Base-by-base conservation (phyloP, 345 rosid species). In the Mallotus nudiflorus region DNA sequence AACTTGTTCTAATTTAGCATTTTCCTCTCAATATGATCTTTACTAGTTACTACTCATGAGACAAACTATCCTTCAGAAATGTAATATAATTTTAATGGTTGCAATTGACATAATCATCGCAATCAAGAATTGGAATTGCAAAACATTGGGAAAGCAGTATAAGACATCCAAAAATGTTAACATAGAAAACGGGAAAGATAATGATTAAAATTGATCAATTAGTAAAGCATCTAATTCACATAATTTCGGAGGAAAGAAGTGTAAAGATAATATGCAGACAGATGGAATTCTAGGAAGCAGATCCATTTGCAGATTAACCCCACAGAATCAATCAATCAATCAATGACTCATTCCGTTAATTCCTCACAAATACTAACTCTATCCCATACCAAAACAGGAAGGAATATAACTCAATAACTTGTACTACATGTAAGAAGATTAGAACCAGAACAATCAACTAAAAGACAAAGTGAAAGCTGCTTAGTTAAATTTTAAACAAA, bases 291-390 rank as follows among this genome's bases (percentile, higher is more conserved):
- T 18, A 61, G 13, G 40, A 52, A 62, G 44, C 51, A 62, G 61
- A 71, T 71, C 62, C 20, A 52, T 39, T 51, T 51, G 39, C 42
- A 54, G 19, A 19, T 40, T 11, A n/a, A n/a, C n/a, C n/a, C n/a
- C n/a, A n/a, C n/a, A n/a, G n/a, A n/a, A n/a, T n/a, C n/a, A n/a
- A n/a, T n/a, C n/a, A n/a, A n/a, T n/a, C 71, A 54, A 10, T 11
- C 48, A 29, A 65, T n/a, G n/a, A 2, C 25, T 19, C 18, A 25
- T 48, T 46, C 7, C 46, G 24, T n/a, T n/a, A 28, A 48, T n/a
- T n/a, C 40, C 1, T 27, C 25, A n/a, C 22, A 59, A 1, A n/a
- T 2, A 35, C 35, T 55, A n/a, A 66, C 42, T 16, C 19, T 11
- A 35, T 25, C 48, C 48, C 33, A 20, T 28, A 52, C 40, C 49